Evolutionary conservation across 2,329 filamentous ascomycete genomes (phyloP).

Genomic region (Zasmidium citrigriseum): DNA sequence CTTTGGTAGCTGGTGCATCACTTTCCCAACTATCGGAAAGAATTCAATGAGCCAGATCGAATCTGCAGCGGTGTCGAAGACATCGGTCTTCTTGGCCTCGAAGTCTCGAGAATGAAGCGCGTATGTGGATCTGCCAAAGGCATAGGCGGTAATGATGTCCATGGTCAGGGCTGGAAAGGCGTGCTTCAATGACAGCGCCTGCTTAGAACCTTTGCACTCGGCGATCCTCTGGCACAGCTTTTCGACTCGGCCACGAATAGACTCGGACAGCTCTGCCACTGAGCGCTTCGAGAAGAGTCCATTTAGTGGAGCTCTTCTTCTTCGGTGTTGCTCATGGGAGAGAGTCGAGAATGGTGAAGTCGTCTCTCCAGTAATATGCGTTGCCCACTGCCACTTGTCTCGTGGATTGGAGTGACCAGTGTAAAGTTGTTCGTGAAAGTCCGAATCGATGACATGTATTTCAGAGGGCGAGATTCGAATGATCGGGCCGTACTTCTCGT

Average conservation of each 20-base stretch:
- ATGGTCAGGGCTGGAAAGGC: no score
- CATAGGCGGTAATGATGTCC: no score
- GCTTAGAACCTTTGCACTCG: no score
- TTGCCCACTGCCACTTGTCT: conserved; percentile 5
- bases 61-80: no score
- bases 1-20: no score
- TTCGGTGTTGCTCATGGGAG: conserved; percentile 8
- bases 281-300: conserved; percentile 12
- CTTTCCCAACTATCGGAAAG: no score
- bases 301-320: conserved; percentile 6
- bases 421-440: conserved; percentile 10
- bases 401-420: not conserved
- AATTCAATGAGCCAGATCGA: no score
- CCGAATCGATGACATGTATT: conserved; percentile 8
- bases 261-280: conserved; percentile 4
- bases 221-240: not conserved
- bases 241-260: conserved; percentile 5
- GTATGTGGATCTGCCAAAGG: no score
- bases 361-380: conserved; percentile 1
- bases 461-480: conserved; percentile 14
- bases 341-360: conserved; percentile 5
- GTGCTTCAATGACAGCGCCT: no score
- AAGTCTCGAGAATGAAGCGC: no score
- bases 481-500: conserved; percentile 14
- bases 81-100: no score